Conservation (phyloP, 495 filamentous ascomycete genomes). For the Aspergillus incahuasiensis region DNA sequence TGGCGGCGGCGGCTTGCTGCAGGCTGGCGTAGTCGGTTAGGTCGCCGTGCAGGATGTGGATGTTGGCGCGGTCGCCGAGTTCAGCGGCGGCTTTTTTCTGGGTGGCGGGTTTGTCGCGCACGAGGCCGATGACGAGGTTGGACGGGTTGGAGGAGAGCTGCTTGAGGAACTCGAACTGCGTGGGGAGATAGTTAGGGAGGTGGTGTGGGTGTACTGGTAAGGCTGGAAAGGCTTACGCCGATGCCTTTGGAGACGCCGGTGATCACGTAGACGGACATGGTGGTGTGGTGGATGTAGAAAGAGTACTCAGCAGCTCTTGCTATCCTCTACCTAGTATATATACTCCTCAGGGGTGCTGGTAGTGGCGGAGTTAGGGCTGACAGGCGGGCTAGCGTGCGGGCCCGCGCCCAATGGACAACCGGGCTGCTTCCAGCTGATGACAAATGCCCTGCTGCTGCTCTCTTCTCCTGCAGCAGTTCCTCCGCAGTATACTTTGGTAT, state of each 20-base stretch:
- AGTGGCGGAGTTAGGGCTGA: no score
- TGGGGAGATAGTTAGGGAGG: background rate
- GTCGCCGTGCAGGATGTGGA: conserved; percentile 8
- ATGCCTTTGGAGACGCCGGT: conserved; percentile 8
- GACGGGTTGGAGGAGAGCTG: conserved; percentile 6
- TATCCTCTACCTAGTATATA: no score
- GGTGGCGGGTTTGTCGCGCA: conserved; percentile 8
- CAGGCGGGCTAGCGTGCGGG: no score
- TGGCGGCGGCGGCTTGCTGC: conserved; percentile 2
- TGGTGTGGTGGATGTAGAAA: no score
- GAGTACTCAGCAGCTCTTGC: no score
- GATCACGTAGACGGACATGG: conserved; percentile 9
- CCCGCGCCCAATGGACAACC: no score
- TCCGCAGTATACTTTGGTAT: no score
- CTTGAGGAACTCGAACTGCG: conserved; percentile 3
- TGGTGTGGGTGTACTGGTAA: background rate
- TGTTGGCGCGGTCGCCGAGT: conserved; percentile 1
- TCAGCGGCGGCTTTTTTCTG: conserved; percentile 1
- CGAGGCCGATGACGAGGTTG: conserved; percentile 6
- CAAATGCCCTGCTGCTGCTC: no score
- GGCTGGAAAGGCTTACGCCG: background rate
- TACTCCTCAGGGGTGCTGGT: no score
- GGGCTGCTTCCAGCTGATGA: no score
- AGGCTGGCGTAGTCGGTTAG: conserved; percentile 1
- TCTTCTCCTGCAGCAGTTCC: no score